Base-by-base conservation (phyloP, 768 basidiomycete genomes). In the Chalciporus piperatus region DNA sequence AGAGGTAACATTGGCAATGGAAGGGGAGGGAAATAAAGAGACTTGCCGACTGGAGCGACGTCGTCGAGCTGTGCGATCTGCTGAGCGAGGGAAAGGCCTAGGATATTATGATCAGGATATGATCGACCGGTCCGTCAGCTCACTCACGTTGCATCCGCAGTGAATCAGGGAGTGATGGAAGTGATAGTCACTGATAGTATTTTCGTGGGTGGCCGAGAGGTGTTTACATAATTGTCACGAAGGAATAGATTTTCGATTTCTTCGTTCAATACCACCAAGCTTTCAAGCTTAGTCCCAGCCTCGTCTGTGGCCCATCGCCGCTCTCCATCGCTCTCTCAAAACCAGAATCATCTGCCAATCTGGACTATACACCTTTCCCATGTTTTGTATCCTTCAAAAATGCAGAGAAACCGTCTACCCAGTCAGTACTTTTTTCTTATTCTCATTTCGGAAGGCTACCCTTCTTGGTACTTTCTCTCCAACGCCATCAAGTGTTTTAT, bases 21-120 rank as follows among this genome's bases (percentile, higher is more conserved):
- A 50, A 52, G 46, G 49, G 33, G 43, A 27, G 50, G 35, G 22
- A 44, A 39, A 27, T n/a, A 27, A 23, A 27, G n/a, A 43, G 19
- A 70, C 78, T 54, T 62, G 87, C 92, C 89, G 33, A 74, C 70
- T 44, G 88, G 88, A 11, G 83, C 78, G 19, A 84, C 71, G 46
- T 89, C 81, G 42, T 89, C 80, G 22, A 98, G 81, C 62, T 87
- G 79, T 33, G 86, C 87, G 38, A 97, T 82, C 63, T 96, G 92
- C 64, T 95, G 81, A 3, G 82, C 84, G 22, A 90, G 77, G 3
- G 87, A 83, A 32, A 86, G 66, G 25, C 78, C 76, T 77, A 54
- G 12, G 22, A 39, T n/a, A n/a, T n/a, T n/a, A n/a, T n/a, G n/a
- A n/a, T n/a, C n/a, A n/a, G n/a, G n/a, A n/a, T n/a, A 41, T 1